Evolutionary conservation across 805 yeast species (phyloP), one percentile per base, ranked within the genome.

Genomic region (Isabelozyma gotoi): DNA sequence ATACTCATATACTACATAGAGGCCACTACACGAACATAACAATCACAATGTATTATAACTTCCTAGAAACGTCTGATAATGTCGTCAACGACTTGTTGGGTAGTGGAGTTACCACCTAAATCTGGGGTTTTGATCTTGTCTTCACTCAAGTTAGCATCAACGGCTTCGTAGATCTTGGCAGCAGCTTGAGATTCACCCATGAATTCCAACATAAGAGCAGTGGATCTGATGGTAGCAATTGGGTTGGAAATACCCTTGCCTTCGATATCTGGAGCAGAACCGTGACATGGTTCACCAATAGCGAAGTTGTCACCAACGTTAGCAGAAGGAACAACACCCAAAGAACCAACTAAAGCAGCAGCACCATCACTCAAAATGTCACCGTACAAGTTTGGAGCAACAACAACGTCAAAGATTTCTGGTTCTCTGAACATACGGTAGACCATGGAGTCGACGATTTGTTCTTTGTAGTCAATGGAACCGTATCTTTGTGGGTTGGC

Each of bases 401-500:
- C 99, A 32, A 94, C 94, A 51, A 94, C 99, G 63, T 94, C 99
- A 61, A 94, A 94, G 67, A 88, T 84, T 62, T 89, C 90, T 41
- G 99, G 99, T 71, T 94, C 97, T 71, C 98, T 84, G 83, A 94
- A 94, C 94, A 94, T 82, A 68, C 96, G 81, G 82, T 94, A 94
- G 45, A 94, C 99, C 99, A 94, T 94, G 11, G 97, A 91, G 74
- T 94, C 99, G 37, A 94, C 98, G 65, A 94, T 92, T 75, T 94
- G 99, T 74, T 94, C 98, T 65, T 87, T 87, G 68, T 88, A 78
- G 37, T 73, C 77, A 45, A 94, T 75, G 8, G 78, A 62, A 27
- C 74, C 74, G 67, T 78, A 91, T 56, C 74, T 71, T 32, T 73
- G 82, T 41, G 69, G 69, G 66, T 83, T 76, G 45, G 79, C 72